phyloP scores from a whole-genome alignment of 1,139 yeast species.

The Lodderomyces metapsilosis region DNA sequence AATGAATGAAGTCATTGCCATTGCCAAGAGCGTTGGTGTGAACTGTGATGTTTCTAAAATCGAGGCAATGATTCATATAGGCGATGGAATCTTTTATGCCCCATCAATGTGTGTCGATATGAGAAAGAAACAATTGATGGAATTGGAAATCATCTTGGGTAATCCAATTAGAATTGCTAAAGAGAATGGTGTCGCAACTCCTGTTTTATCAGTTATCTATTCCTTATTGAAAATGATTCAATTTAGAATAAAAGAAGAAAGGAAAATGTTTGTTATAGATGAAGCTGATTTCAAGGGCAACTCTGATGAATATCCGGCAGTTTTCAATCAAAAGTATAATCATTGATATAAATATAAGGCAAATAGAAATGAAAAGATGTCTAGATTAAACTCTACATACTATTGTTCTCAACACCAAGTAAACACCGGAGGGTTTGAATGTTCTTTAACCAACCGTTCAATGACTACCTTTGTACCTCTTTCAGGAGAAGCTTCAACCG shows the following conservation, averaged over 20 bases:
- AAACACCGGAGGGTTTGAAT: constrained; percentile 61
- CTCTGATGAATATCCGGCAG: constrained; percentile 31
- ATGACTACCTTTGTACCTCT: constrained; percentile 50
- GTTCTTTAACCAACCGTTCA: constrained; percentile 60
- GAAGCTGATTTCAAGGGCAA: constrained; percentile 26
- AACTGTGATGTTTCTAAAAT: constrained; percentile 41
- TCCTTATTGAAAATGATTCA: constrained; percentile 58
- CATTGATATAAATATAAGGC: neutral
- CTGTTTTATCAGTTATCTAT: constrained; percentile 57
- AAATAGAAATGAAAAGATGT: neutral
- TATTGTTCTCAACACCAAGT: constrained; percentile 55
- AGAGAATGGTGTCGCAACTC: constrained; percentile 54
- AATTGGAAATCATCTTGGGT: constrained; percentile 69
- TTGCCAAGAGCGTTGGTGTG: constrained; percentile 66
- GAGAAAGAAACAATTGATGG: constrained; percentile 68
- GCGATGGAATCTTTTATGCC: constrained; percentile 62
- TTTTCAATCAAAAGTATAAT: constrained; percentile 20
- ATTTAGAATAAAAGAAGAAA: constrained; percentile 54
- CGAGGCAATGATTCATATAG: constrained; percentile 52
- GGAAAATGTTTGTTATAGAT: constrained; percentile 40
- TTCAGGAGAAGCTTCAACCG: constrained; percentile 13
- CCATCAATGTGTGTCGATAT: constrained; percentile 78
- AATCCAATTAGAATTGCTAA: constrained; percentile 65
- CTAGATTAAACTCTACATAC: neutral
- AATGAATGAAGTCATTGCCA: constrained; percentile 59